These are phyloP conservation scores for Penicillium bialowiezense DNA, from an alignment of 495 filamentous ascomycete genomes.

Conservation along the genomic window DNA sequence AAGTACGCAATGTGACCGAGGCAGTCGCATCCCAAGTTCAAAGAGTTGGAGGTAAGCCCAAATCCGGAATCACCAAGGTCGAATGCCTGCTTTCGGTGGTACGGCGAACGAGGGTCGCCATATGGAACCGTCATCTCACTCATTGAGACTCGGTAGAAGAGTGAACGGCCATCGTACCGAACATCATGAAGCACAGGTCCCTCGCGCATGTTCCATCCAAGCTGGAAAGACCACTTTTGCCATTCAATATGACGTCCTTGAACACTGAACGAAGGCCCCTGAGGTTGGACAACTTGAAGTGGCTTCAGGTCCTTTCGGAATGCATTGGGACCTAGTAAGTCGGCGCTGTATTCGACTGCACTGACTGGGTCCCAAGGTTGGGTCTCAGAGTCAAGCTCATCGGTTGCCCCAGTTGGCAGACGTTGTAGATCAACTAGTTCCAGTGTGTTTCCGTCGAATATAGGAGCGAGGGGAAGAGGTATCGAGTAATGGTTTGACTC, in stretches of 20 bases:
- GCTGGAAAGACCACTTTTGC: no score
- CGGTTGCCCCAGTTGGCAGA: no score
- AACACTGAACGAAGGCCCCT: no score
- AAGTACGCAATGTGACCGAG: conserved; percentile 66
- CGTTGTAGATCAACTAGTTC: conserved; percentile 23
- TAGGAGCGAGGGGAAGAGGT: conserved; percentile 64
- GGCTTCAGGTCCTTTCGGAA: no score
- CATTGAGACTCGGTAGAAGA: conserved; percentile 65
- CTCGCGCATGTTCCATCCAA: conserved; percentile 45
- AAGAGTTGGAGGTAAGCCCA: conserved; percentile 63
- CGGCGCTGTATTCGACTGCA: no score
- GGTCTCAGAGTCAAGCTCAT: no score
- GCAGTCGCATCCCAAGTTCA: conserved; percentile 66
- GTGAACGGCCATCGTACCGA: conserved; percentile 75
- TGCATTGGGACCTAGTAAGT: no score
- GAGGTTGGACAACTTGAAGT: no score
- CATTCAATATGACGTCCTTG: no score
- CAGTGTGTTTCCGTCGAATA: conserved; percentile 56
- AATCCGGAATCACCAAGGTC: conserved; percentile 68
- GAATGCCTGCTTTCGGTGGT: conserved; percentile 67
- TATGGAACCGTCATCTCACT: conserved; percentile 74
- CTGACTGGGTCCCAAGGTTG: no score
- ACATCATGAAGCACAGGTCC: conserved; percentile 87
- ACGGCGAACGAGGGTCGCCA: conserved; percentile 62
- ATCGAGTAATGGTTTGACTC: conserved; percentile 64